Conservation (phyloP, 306 rosid genomes). For the Quercus dentata region DNA sequence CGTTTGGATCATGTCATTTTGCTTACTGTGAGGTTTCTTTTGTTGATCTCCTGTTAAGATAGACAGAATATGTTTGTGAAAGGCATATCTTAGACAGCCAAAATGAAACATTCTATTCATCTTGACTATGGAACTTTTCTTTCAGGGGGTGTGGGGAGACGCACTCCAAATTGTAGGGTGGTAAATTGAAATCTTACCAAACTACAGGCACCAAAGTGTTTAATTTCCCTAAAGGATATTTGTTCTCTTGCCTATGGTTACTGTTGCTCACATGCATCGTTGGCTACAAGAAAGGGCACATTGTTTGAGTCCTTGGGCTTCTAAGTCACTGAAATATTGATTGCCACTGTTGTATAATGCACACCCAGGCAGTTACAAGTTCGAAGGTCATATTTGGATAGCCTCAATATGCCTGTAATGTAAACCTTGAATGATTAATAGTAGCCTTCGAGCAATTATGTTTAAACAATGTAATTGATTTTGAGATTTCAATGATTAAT, state of each 20-base stretch:
- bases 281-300: neutral
- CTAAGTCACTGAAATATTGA: neutral
- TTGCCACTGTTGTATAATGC: conserved; percentile 3
- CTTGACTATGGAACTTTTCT: neutral
- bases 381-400: conserved; percentile 8
- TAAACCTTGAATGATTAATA: neutral
- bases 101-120: neutral
- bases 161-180: neutral
- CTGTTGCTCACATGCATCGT: neutral
- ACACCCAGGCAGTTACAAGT: conserved; percentile 19
- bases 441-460: neutral
- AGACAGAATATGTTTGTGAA: neutral
- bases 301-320: neutral
- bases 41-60: neutral
- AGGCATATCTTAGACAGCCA: neutral
- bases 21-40: neutral
- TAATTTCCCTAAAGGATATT: neutral
- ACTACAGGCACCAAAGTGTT: neutral
- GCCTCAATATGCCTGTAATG: conserved; percentile 6
- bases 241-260: neutral
- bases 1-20: neutral
- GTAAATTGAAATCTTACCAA: neutral
- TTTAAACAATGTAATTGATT: neutral
- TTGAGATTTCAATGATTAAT: neutral
- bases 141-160: neutral